Evolutionary conservation across 148 eudicot genomes (phyloP), one percentile per base, ranked within the genome.

Genomic region (Rhododendron vialii): DNA sequence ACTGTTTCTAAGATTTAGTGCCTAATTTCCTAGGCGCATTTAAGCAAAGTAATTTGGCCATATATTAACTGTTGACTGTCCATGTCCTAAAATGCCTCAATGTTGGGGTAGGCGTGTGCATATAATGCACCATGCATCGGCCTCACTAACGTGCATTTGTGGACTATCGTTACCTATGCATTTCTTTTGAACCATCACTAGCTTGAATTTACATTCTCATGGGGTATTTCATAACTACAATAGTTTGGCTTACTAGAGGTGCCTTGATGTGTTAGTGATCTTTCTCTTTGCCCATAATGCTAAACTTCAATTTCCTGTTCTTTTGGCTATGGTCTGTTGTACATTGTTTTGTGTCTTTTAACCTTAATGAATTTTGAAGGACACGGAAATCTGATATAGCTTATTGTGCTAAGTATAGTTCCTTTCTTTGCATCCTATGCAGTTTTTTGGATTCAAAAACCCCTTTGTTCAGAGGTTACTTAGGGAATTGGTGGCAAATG

Each of bases 381-480:
- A 69, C 75, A 26, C 15, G 0, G 1, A 18, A 63, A n/a, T 73
- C 24, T 57, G 18, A 55, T 41, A 51, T 55, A 35, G 57, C 79
- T 82, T 75, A 79, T 24, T 47, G 28, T 81, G 85, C 53, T 83
- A 59, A 85, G 86, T 69, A 73, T 35, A 36, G 13, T 50, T 77
- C 76, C 75, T 69, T 75, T 84, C 84, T 83, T 45, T 86, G 7
- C 88, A 78, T 85, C 41, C 55, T 69, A 10, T 93, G 93, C 95
- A 97, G 99, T 92, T 97, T 87, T 97, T 95, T 80, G 99, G 99
- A 87, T 97, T 97, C 88, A 95, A 92, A 90, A 97, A 95, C 88
- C 88, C 93, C 78, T 88, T 94, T 82, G 98, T 97, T 84, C 98
- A 91, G 91, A 93, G 99, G 88, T 90, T 97, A 89, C 90, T 97